These are phyloP conservation scores for Eutrema heterophyllum DNA, from an alignment of 345 rosid species.

Conservation along the genomic window DNA sequence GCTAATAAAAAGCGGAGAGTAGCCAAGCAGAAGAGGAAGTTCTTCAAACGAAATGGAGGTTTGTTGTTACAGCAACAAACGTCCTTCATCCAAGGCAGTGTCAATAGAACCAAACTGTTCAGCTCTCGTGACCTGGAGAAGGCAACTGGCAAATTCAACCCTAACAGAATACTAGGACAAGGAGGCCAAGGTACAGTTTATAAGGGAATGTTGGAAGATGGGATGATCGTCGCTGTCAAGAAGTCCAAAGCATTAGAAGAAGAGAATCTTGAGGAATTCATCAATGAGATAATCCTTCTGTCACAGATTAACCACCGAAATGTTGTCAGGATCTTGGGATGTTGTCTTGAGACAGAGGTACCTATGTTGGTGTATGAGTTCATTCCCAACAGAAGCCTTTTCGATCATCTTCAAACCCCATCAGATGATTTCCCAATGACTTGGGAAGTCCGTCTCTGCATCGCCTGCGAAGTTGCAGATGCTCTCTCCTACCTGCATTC, in stretches of 20 bases:
- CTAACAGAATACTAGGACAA: slow-evolving; percentile 13
- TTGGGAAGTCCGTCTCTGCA: slow-evolving; percentile 36
- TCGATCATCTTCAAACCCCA: slow-evolving; percentile 35
- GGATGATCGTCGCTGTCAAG: slow-evolving; percentile 35
- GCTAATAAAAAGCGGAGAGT: not conserved
- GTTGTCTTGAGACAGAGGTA: slow-evolving; percentile 46
- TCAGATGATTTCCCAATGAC: slow-evolving; percentile 11
- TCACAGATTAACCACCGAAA: slow-evolving; percentile 44
- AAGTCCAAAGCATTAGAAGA: slow-evolving; percentile 37
- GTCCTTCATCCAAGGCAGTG: slow-evolving; percentile 6
- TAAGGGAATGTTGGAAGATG: slow-evolving; percentile 27
- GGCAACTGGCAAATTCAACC: slow-evolving; percentile 7
- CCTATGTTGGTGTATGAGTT: slow-evolving; percentile 47
- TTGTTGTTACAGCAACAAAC: slow-evolving; percentile 32
- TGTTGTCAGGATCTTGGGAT: slow-evolving; percentile 42
- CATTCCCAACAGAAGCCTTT: slow-evolving; percentile 36
- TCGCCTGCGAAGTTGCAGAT: slow-evolving; percentile 34
- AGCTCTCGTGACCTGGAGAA: slow-evolving; percentile 20
- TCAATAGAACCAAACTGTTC: slow-evolving; percentile 19
- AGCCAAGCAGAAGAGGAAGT: slow-evolving; percentile 16
- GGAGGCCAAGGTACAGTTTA: slow-evolving; percentile 29
- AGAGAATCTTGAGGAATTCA: slow-evolving; percentile 39
- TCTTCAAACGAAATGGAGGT: slow-evolving; percentile 34
- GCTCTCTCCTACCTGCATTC: slow-evolving; percentile 41
- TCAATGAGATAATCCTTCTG: slow-evolving; percentile 42